phyloP scores from a whole-genome alignment of 257 asterid genomes.

The Prunella vulgaris region DNA sequence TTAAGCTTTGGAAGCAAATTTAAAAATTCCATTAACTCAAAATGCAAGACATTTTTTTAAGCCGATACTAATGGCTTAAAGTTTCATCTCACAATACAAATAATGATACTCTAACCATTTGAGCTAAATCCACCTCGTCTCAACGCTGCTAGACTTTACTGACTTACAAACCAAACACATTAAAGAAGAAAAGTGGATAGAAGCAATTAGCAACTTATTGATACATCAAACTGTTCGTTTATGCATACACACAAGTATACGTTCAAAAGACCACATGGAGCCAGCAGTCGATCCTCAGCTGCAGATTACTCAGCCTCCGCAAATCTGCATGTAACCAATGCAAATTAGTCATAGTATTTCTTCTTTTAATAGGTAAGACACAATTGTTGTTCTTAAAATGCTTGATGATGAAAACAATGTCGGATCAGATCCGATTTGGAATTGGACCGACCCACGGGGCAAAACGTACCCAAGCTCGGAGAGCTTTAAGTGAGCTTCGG shows the following conservation, averaged over 20 bases:
- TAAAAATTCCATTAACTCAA: background rate
- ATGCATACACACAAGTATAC: background rate
- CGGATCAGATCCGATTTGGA: background rate
- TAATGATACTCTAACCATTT: too few relatives aligned
- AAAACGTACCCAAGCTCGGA: constrained; percentile 75
- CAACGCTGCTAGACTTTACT: too few relatives aligned
- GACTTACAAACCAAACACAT: background rate
- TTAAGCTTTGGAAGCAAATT: background rate
- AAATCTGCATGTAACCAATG: constrained; percentile 29
- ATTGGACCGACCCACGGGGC: background rate
- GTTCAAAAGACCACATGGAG: background rate
- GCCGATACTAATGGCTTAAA: too few relatives aligned
- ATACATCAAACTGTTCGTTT: background rate
- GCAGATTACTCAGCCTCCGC: constrained; percentile 31
- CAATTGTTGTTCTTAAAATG: too few relatives aligned
- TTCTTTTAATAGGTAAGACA: background rate
- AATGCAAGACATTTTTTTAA: background rate
- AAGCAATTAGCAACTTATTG: background rate
- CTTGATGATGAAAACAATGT: background rate
- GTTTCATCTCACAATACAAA: too few relatives aligned
- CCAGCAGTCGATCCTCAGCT: background rate
- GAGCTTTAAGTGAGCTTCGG: constrained; percentile 75
- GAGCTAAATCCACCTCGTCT: too few relatives aligned
- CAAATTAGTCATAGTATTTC: background rate
- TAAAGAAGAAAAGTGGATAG: background rate